These are phyloP conservation scores for Begonia fuchsioides DNA, from an alignment of 306 rosid genomes.

Conservation along the genomic window DNA sequence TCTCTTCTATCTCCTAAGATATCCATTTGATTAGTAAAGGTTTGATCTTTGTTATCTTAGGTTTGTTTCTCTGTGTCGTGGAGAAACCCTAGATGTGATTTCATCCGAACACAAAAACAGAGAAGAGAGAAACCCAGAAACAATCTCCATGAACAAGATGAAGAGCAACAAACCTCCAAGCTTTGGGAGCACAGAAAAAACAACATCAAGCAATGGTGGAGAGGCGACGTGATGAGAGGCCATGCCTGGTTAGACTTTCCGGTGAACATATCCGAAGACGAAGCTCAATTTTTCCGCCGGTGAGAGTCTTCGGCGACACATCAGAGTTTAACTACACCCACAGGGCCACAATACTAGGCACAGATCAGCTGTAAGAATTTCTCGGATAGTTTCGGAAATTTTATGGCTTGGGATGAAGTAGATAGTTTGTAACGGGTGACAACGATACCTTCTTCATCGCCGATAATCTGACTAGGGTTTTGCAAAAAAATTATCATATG, in stretches of 20 bases:
- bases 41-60: no score
- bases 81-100: no score
- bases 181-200: constrained; percentile 53
- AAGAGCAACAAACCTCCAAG: constrained; percentile 27
- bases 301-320: constrained; percentile 39
- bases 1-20: no score
- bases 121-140: no score
- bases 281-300: constrained; percentile 14
- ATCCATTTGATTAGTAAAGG: no score
- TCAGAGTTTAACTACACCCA: constrained; percentile 34
- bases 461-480: constrained; percentile 41
- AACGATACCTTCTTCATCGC: constrained; percentile 53
- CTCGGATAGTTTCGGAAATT: constrained; percentile 52
- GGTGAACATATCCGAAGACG: constrained; percentile 16
- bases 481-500: constrained; percentile 48
- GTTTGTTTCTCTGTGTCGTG: no score
- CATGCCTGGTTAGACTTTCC: constrained; percentile 43
- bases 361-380: constrained; percentile 48
- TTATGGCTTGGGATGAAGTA: constrained; percentile 26
- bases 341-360: constrained; percentile 35
- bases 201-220: constrained; percentile 69
- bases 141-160: no score
- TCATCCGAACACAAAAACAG: no score
- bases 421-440: constrained; percentile 82
- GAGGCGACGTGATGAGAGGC: constrained; percentile 41